Base-by-base conservation (phyloP, 2,329 filamentous ascomycete species). In the Amylocarpus encephaloides region DNA sequence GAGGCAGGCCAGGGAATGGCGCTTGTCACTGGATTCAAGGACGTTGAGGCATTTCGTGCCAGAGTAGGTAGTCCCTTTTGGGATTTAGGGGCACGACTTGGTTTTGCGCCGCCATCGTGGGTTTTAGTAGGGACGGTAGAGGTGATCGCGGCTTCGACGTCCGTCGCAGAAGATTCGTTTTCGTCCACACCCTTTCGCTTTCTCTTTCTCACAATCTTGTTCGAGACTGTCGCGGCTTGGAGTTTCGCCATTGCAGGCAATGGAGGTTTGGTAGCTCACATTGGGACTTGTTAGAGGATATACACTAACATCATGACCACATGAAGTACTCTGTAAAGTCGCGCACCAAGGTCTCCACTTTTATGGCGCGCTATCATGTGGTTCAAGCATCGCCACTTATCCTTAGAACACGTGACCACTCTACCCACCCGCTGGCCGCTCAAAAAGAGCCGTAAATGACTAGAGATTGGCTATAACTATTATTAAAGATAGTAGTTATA, bases 1-100 rank as follows among this genome's bases (percentile, higher is more conserved):
- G 78, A 73, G 1, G 80, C 75, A 0, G 91, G 90, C 90, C 92
- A 96, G 38, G 62, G 58, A 10, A 65, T 50, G 10, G 51, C 41
- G 36, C 52, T 60, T 32, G 57, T 61, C 13, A 62, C 54, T 2
- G 58, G 50, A 34, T 49, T 58, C 3, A 59, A 61, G 26, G 51
- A 53, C 5, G 59, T 54, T 1, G 64, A 64, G 6, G 54, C 43
- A 41, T 57, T 58, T 26, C 59, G 57, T 12, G 53, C 19, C 6
- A 65, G 55, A 4, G 40, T 43, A 29, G 60, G 57, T 32, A 52
- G 44, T 22, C 44, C 3, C 6, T 40, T 22, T 29, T 62, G 60
- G 7, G 49, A 38, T 52, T 74, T 76, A 5, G 68, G 61, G 6
- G 66, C 68, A 55, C 76, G 67, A 53, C 75, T 67, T 13, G 75